Evolutionary conservation across 805 yeast species (phyloP).

Genomic region (Saccharomycopsis babjevae): DNA sequence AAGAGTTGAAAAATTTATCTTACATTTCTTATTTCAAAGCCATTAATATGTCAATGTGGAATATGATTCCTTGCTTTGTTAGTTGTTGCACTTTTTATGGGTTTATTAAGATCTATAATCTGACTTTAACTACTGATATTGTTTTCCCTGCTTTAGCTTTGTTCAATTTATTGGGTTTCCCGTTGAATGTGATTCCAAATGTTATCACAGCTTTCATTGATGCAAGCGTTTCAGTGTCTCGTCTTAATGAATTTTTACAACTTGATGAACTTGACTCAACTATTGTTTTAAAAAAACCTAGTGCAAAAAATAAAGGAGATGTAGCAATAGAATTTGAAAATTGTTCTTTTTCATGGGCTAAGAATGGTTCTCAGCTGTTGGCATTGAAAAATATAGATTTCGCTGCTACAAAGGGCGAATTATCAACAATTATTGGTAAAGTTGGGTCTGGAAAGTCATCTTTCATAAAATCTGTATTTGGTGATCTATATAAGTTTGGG

Average conservation of each 20-base stretch:
- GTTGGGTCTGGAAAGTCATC: slow-evolving; percentile 91
- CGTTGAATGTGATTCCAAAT: slow-evolving; percentile 86
- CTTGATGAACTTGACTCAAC: slow-evolving; percentile 77
- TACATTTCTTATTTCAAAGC: slow-evolving; percentile 68
- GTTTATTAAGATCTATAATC: slow-evolving; percentile 50
- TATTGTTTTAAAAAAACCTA: slow-evolving; percentile 45
- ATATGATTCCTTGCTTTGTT: slow-evolving; percentile 80
- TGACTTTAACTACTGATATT: slow-evolving; percentile 75
- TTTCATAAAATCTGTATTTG: slow-evolving; percentile 65
- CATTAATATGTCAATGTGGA: slow-evolving; percentile 65
- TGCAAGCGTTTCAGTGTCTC: slow-evolving; percentile 70
- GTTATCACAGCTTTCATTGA: slow-evolving; percentile 80
- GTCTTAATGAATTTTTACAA: slow-evolving; percentile 65
- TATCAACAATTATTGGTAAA: slow-evolving; percentile 77
- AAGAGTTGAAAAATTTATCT: slow-evolving; percentile 68
- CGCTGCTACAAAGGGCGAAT: slow-evolving; percentile 59
- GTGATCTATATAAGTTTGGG: slow-evolving; percentile 66
- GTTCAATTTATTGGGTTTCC: slow-evolving; percentile 83
- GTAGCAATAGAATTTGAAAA: slow-evolving; percentile 49
- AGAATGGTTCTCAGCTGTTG: slow-evolving; percentile 19
- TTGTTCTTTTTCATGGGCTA: slow-evolving; percentile 63
- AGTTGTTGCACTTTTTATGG: slow-evolving; percentile 83
- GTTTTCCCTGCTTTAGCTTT: slow-evolving; percentile 86
- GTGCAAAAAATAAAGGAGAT: slow-evolving; percentile 50
- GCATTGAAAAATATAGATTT: slow-evolving; percentile 58